These are phyloP conservation scores for Rhodosorus marinus DNA, from an alignment of 23 red algal species.

Conservation along the genomic window DNA sequence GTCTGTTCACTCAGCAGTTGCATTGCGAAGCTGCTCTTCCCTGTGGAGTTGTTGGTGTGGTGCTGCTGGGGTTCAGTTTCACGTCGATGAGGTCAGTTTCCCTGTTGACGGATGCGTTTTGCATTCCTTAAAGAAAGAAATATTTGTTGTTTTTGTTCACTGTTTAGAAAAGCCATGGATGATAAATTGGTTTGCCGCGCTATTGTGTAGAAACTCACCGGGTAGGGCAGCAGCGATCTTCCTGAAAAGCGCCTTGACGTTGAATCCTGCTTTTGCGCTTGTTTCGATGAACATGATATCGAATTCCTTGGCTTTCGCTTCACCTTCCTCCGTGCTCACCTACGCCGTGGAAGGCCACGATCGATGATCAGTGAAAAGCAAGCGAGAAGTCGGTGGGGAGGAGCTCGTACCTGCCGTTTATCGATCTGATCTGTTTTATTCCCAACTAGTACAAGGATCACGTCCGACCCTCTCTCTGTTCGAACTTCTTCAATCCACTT, in stretches of 20 bases:
- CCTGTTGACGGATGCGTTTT: conserved; percentile 44
- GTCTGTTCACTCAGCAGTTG: background rate
- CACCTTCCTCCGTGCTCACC: conserved; percentile 83
- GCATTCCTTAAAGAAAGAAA: no score
- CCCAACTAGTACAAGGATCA: conserved; percentile 93
- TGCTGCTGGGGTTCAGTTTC: conserved; percentile 24
- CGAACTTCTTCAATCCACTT: conserved; percentile 99
- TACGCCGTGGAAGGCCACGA: no score
- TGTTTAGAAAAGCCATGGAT: no score
- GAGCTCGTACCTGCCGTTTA: conserved; percentile 37
- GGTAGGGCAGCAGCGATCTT: conserved; percentile 96
- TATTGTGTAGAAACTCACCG: no score
- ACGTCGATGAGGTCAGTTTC: conserved; percentile 82
- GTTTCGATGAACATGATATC: conserved; percentile 99
- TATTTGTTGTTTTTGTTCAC: no score
- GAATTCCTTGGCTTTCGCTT: conserved; percentile 97
- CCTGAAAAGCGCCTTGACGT: conserved; percentile 94
- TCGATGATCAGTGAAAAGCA: background rate
- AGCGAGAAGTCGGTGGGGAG: no score
- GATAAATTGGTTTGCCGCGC: no score
- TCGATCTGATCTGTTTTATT: conserved; percentile 94
- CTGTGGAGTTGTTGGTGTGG: background rate
- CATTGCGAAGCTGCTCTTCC: background rate
- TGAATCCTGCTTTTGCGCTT: conserved; percentile 82
- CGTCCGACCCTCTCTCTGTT: conserved; percentile 86